Evolutionary conservation across 441 rosid species (phyloP), one percentile per base, ranked within the genome.

Genomic region (Gossypium davidsonii): DNA sequence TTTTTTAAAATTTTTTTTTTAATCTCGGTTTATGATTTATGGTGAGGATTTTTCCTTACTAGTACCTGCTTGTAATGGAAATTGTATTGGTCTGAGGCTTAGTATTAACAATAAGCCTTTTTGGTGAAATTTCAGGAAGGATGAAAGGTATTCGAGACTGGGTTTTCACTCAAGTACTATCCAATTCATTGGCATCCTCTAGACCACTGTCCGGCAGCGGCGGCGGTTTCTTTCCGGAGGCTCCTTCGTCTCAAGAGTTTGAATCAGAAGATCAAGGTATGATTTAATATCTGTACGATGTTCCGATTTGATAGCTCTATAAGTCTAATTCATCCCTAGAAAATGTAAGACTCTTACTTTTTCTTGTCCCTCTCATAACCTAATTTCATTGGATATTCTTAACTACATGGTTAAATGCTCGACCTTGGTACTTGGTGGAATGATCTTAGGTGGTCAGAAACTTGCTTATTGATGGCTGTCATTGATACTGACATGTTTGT

Each of bases 131-230:
- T 75, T 77, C 70, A 81, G 84, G 72, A 37, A 76, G 42, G 48
- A 94, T 94, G 97, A 92, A 90, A 86, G 86, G 96, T 56, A 70
- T 92, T 75, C 83, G 85, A 79, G 97, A 94, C 62, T 94, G 94
- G 97, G 87, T 83, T 75, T 85, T 89, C 44, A 78, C 88, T 53
- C 88, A 85, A 72, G 66, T 85, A 56, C 65, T 91, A 20, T 85
- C 89, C n/a, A 86, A 80, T 10, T 83, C 98, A 0, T 78, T 92
- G 88, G 89, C 90, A 55, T 74, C 86, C 8, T 85, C 92, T 4
- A 73, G 88, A 78, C 91, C 90, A 8, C 77, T 92, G 67, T 83
- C 90, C 14, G 84, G 85, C 18, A 76, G 74, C 70, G 83, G 83
- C 42, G 10, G 42, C 67, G 77, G 83, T 71, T 86, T 84, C 79